Base-by-base conservation (phyloP, 352 stramenopile genomes). In the Pythium periplocum region DNA sequence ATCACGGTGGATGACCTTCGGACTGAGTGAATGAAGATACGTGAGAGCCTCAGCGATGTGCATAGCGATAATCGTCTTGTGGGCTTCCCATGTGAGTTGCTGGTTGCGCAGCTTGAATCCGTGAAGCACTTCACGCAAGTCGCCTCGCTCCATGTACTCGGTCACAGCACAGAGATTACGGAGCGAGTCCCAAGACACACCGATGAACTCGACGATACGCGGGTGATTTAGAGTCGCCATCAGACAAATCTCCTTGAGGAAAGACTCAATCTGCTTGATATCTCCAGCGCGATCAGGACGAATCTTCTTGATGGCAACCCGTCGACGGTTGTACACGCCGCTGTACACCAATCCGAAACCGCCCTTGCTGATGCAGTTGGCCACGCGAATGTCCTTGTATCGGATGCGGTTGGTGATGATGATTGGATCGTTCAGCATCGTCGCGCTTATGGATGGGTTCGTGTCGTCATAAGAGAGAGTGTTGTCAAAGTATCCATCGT, bases 111-210 rank as follows among this genome's bases (percentile, higher is more conserved):
- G 46, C 46, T 83, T 73, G 57, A 75, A 78, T 11, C 56, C 66
- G 4, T 67, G 67, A 43, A 90, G 51, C 26, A 90, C 71, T 10
- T 82, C 75, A 4, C 77, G 77, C 11, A 90, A 53, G 47, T 90
- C 78, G 2, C 79, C 79, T 43, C 69, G 71, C 11, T 87, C 77
- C 79, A 90, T 87, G 51, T 83, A 84, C 63, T 90, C 79, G 5
- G 74, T 84, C 48, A 87, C 73, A 4, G 73, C 74, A 4, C 63
- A 79, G 0, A 87, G 47, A 43, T 86, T 79, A 6, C 66, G 69
- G 1, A 86, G 48, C 3, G 71, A 75, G 41, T 86, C 75, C 75
- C 78, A 90, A 6, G 76, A 66, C 11, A 87, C 76, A 0, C 79
- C 79, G 11, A 87, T 69, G 36, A 88, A 90, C 35, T 81, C 71